phyloP scores from a whole-genome alignment of 177 flowering plant species.

The Vitis hybrid region DNA sequence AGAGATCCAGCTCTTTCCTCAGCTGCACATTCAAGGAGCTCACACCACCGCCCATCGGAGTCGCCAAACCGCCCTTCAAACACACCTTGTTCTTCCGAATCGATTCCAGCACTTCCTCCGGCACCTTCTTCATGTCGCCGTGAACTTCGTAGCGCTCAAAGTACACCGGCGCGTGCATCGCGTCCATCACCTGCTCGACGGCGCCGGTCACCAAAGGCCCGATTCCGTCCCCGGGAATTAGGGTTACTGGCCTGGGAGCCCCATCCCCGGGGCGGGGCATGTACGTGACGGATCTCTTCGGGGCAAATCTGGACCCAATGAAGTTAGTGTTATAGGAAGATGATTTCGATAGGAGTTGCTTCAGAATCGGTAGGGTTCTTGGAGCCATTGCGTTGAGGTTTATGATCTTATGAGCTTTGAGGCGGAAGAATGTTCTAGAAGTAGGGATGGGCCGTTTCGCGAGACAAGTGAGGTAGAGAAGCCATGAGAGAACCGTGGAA shows the following conservation, averaged over 20 bases:
- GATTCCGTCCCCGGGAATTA: slow-evolving; percentile 59
- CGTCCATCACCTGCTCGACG: slow-evolving; percentile 59
- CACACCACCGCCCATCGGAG: slow-evolving; percentile 88
- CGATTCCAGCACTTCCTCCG: slow-evolving; percentile 59
- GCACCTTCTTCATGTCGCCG: slow-evolving; percentile 55
- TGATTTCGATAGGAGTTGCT: slow-evolving; percentile 9
- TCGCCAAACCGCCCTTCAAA: slow-evolving; percentile 70
- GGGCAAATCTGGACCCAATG: not conserved
- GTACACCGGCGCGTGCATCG: slow-evolving; percentile 57
- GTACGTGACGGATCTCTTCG: slow-evolving; percentile 37
- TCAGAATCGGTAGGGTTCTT: slow-evolving; percentile 24
- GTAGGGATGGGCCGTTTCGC: no score
- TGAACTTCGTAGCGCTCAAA: slow-evolving; percentile 48
- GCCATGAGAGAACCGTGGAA: no score
- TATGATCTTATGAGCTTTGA: not conserved
- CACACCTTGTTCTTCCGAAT: slow-evolving; percentile 70
- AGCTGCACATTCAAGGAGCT: slow-evolving; percentile 69
- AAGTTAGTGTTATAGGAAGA: not conserved
- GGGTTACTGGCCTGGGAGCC: slow-evolving; percentile 43
- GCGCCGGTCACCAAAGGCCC: slow-evolving; percentile 57
- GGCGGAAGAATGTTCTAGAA: no score
- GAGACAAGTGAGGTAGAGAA: no score
- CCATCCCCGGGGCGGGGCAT: slow-evolving; percentile 65
- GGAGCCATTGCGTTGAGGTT: slow-evolving; percentile 23
- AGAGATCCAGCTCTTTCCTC: slow-evolving; percentile 72